phyloP scores from a whole-genome alignment of 2,329 filamentous ascomycete species.

The Tolypocladium endophyticum region DNA sequence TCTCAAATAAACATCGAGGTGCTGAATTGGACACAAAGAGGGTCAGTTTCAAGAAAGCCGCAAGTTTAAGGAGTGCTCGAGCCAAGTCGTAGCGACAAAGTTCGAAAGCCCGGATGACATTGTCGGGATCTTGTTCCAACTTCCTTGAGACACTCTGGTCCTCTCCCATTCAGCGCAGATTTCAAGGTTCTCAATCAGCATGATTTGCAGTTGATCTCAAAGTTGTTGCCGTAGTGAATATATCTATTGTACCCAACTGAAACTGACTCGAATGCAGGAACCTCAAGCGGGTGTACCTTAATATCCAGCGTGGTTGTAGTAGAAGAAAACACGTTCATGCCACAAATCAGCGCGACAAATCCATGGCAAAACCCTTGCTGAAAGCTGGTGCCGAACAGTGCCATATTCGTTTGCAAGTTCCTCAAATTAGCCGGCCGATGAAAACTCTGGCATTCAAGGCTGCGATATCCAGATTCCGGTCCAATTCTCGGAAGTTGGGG shows the following conservation, averaged over 20 bases:
- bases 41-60: background rate
- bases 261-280: too few species aligned
- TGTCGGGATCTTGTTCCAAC: too few species aligned
- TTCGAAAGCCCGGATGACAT: too few species aligned
- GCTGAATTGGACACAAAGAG: background rate
- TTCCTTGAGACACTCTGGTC: background rate
- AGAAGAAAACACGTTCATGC: too few species aligned
- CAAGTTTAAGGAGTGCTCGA: background rate
- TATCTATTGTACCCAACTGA: too few species aligned
- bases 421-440: background rate
- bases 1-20: background rate
- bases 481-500: background rate
- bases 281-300: too few species aligned
- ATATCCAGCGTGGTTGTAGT: too few species aligned
- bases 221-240: too few species aligned
- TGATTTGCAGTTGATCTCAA: background rate
- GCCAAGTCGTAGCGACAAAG: too few species aligned
- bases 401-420: background rate
- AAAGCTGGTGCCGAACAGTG: background rate
- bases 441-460: background rate
- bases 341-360: too few species aligned
- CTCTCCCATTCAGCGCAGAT: background rate
- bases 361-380: too few species aligned
- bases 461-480: background rate
- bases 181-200: too few species aligned